Conservation (phyloP, 1,284 basidiomycete genomes). For the Cryptococcus wingfieldii region DNA sequence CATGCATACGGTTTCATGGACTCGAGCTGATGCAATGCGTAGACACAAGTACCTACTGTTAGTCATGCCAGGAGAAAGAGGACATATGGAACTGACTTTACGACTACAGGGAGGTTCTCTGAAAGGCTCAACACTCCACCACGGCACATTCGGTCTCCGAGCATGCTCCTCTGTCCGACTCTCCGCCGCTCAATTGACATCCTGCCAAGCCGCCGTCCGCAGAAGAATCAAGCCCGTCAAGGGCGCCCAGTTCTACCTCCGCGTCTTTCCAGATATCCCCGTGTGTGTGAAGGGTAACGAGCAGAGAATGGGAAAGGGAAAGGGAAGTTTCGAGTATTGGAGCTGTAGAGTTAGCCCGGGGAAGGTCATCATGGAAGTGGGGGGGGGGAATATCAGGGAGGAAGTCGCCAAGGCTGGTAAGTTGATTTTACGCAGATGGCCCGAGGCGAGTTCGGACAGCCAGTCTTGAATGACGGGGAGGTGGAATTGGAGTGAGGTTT, state of each 20-base stretch:
- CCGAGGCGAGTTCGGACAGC: background rate
- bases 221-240: constrained; percentile 88
- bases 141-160: constrained; percentile 80
- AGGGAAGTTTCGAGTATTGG: constrained; percentile 97
- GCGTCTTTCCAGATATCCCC: constrained; percentile 94
- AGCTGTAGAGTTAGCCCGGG: constrained; percentile 91
- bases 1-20: background rate
- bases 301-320: constrained; percentile 99
- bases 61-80: background rate
- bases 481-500: background rate
- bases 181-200: constrained; percentile 85
- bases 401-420: constrained; percentile 88
- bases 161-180: constrained; percentile 79
- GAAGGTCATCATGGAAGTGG: constrained; percentile 90
- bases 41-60: constrained; percentile 19
- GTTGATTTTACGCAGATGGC: constrained; percentile 22
- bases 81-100: background rate
- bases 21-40: background rate
- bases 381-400: constrained; percentile 82
- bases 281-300: constrained; percentile 99
- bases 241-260: constrained; percentile 79
- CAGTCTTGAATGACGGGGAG: background rate
- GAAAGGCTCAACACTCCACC: constrained; percentile 88
- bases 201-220: constrained; percentile 83
- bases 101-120: constrained; percentile 69